Conservation (phyloP, 1,139 yeast species). For the Yamadazyma atlantica region DNA sequence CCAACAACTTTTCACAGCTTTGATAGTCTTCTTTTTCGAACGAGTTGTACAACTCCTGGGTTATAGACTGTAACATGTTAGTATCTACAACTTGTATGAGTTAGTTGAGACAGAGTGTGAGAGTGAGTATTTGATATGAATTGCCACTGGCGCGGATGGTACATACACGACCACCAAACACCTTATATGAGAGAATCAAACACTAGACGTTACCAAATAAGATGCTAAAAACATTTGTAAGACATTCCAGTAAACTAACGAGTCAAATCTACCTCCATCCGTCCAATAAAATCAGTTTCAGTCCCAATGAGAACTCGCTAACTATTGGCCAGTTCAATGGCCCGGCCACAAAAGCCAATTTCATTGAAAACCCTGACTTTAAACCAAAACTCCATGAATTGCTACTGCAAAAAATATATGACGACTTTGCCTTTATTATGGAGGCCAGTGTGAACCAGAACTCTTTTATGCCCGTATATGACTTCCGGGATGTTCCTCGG, state of each 20-base stretch:
- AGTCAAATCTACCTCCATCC: constrained; percentile 16
- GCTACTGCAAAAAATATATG: constrained; percentile 25
- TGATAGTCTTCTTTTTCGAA: constrained; percentile 63
- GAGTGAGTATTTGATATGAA: no score
- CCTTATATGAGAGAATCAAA: no score
- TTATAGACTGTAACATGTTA: constrained; percentile 51
- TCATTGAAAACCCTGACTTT: constrained; percentile 25
- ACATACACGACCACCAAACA: neutral
- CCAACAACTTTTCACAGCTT: constrained; percentile 59
- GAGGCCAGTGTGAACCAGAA: constrained; percentile 64
- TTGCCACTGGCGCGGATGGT: neutral
- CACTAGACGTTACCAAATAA: neutral
- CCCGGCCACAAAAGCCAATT: constrained; percentile 10
- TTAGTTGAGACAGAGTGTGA: no score
- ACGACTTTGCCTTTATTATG: constrained; percentile 59
- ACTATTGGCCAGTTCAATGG: constrained; percentile 11
- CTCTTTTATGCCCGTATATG: constrained; percentile 69
- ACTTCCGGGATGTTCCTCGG: constrained; percentile 64
- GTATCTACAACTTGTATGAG: no score
- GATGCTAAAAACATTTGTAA: neutral
- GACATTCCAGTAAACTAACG: constrained; percentile 10
- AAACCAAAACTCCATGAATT: constrained; percentile 26
- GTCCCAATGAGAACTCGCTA: constrained; percentile 9
- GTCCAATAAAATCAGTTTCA: constrained; percentile 12
- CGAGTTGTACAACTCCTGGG: constrained; percentile 64